Evolutionary conservation across 1,284 basidiomycete species (phyloP).

Genomic region (Cystobasidium slooffiae): DNA sequence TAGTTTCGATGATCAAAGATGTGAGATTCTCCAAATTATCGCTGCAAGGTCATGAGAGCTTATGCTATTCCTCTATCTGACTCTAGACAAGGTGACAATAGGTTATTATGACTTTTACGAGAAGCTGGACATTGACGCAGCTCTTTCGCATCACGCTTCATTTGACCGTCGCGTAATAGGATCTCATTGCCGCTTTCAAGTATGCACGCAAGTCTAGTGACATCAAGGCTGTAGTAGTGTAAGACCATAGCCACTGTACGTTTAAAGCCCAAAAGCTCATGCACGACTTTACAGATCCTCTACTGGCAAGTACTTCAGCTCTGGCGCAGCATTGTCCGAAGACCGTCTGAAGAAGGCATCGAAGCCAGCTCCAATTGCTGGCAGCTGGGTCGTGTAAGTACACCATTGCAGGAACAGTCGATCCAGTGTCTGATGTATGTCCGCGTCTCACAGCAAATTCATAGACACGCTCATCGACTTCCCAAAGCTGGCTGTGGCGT

Average conservation of each 20-base stretch:
- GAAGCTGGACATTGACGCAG: conserved; percentile 1
- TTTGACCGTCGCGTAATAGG: not conserved
- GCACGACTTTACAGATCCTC: conserved; percentile 10
- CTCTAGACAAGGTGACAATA: not conserved
- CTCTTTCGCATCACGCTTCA: not conserved
- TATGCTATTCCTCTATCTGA: not conserved
- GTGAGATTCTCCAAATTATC: conserved; percentile 4
- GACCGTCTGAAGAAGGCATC: conserved; percentile 8
- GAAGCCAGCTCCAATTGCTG: conserved; percentile 17
- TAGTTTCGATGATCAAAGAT: conserved; percentile 39
- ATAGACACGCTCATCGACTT: conserved; percentile 47
- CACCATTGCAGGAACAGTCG: not conserved
- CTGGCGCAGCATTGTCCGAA: conserved; percentile 28
- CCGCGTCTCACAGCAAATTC: conserved; percentile 25
- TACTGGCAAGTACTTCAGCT: conserved; percentile 40
- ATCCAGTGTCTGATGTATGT: not conserved
- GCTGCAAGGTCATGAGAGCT: not conserved
- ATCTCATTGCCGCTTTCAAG: conserved; percentile 25
- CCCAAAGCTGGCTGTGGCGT: conserved; percentile 45
- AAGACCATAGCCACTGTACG: not conserved
- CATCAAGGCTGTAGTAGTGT: conserved; percentile 39
- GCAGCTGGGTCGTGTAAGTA: conserved; percentile 20
- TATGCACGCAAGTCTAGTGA: conserved; percentile 17
- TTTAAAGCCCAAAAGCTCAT: not conserved
- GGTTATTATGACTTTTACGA: not conserved